These are phyloP conservation scores for Capillidium heterosporum DNA, from an alignment of 371 early-diverging fungal genomes.

Conservation along the genomic window DNA sequence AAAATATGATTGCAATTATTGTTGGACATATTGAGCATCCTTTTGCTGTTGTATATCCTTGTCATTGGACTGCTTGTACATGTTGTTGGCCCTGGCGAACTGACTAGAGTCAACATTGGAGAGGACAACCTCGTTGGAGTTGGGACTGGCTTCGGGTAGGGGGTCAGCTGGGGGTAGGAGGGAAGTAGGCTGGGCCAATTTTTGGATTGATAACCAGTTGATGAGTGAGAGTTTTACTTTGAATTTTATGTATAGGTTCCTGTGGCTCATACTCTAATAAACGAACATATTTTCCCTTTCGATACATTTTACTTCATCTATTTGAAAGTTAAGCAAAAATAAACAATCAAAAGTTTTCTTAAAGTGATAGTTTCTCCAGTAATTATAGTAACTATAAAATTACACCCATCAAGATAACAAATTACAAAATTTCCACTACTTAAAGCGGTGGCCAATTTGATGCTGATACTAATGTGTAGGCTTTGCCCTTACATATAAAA, in stretches of 20 bases:
- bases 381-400: constrained; percentile 64
- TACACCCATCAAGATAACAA: constrained; percentile 78
- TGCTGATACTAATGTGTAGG: constrained; percentile 48
- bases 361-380: constrained; percentile 87
- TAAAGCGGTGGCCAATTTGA: constrained; percentile 79
- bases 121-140: constrained; percentile 59
- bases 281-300: constrained; percentile 89
- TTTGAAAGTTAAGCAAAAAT: not conserved
- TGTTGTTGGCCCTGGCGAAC: constrained; percentile 30
- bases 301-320: constrained; percentile 58
- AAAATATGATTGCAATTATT: constrained; percentile 22
- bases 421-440: constrained; percentile 77
- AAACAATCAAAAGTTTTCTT: constrained; percentile 12
- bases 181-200: constrained; percentile 19
- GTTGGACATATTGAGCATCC: constrained; percentile 89
- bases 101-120: constrained; percentile 53
- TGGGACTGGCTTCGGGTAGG: constrained; percentile 20
- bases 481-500: constrained; percentile 59
- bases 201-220: constrained; percentile 38
- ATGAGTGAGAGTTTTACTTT: constrained; percentile 81
- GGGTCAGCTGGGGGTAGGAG: constrained; percentile 41
- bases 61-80: constrained; percentile 12
- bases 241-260: constrained; percentile 83
- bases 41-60: constrained; percentile 24
- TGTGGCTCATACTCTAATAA: constrained; percentile 67